Base-by-base conservation (phyloP, 306 rosid species). In the Cajanus cajan region DNA sequence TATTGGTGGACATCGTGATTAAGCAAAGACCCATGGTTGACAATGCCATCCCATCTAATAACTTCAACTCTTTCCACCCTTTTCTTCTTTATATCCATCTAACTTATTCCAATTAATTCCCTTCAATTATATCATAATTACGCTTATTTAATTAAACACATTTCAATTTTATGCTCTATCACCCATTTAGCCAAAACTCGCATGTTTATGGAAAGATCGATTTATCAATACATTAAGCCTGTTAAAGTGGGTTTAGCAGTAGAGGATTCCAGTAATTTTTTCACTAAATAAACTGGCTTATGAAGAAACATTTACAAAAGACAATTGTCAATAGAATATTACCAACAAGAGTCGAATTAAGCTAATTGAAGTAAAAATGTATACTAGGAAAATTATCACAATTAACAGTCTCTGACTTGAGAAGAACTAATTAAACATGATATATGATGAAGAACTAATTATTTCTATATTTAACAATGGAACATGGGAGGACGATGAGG, bases 21-120 rank as follows among this genome's bases (percentile, higher is more conserved):
- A 72, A 88, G 84, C 58, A 69, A 86, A 86, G 89, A 82, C 87
- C 89, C 85, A 67, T 77, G 76, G 80, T 89, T 88, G 92, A 88
- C 89, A 92, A 78, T 76, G 90, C 78, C 90, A 85, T 62, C 71
- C 83, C 87, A 89, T 89, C 92, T 80, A 82, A 87, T 87, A 61
- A 44, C 69, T 68, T 73, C 79, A 75, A 71, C 21, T 57, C 52
- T 28, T 57, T 50, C 39, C 21, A 8, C 41, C 74, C 37, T 80
- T 75, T 83, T 39, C 34, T 24, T 18, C 68, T 79, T 83, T 76
- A 71, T 71, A 51, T 80, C 68, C 78, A 54, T 76, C 74, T 52
- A 48, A 65, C 69, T 28, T 15, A 39, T 80, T 48, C 48, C 48
- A 7, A 59, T 24, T 37, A 73, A 57, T 57, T 64, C 45, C 65